Conservation (phyloP, 2,329 filamentous ascomycete genomes). For the Tolypocladium tundrense region DNA sequence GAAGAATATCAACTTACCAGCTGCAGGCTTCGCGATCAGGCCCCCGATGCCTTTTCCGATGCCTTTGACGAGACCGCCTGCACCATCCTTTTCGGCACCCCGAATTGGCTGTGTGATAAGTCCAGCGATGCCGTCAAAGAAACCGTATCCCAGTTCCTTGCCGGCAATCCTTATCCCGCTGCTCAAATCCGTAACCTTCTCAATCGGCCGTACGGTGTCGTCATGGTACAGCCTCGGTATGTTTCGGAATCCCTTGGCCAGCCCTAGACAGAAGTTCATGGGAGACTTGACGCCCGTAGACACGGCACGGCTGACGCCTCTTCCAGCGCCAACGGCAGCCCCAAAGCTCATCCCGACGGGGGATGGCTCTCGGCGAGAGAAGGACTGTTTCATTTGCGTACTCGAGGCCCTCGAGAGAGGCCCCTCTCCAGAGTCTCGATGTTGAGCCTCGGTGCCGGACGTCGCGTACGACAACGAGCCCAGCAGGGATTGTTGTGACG, state of each 20-base stretch:
- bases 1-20: slow-evolving; percentile 41
- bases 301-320: slow-evolving; percentile 61
- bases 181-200: slow-evolving; percentile 67
- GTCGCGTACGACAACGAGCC: neutral
- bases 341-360: slow-evolving; percentile 31
- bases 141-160: slow-evolving; percentile 65
- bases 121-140: slow-evolving; percentile 75
- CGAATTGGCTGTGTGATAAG: slow-evolving; percentile 67
- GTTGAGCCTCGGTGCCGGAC: neutral
- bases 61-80: slow-evolving; percentile 60
- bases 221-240: slow-evolving; percentile 79
- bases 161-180: slow-evolving; percentile 70
- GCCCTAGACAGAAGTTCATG: slow-evolving; percentile 72
- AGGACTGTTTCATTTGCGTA: slow-evolving; percentile 6
- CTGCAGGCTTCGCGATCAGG: slow-evolving; percentile 69
- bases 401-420: slow-evolving; percentile 1
- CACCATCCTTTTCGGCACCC: slow-evolving; percentile 39
- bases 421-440: neutral
- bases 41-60: slow-evolving; percentile 78
- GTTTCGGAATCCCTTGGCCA: slow-evolving; percentile 83
- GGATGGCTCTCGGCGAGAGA: slow-evolving; percentile 8
- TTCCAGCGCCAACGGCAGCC: slow-evolving; percentile 53
- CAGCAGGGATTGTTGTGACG: neutral
- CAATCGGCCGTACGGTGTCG: slow-evolving; percentile 64
- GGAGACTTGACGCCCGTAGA: slow-evolving; percentile 68